Evolutionary conservation across 2,329 filamentous ascomycete genomes (phyloP), one percentile per base, ranked within the genome.

Genomic region (Bimuria novae-zelandiae): DNA sequence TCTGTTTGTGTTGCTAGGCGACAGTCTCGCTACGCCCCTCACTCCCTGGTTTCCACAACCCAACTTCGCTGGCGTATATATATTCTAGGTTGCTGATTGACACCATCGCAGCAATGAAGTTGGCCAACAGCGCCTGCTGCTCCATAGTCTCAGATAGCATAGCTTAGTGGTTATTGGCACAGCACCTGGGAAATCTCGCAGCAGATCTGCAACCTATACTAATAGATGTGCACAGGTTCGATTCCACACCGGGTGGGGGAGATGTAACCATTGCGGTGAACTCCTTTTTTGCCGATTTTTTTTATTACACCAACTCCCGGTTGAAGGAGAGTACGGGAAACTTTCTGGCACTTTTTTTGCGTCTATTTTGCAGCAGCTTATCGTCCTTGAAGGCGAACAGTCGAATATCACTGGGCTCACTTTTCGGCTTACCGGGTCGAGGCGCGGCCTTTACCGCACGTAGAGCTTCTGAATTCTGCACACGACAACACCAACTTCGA

Each of bases 161-260:
- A 17, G 40, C 16, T 23, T 45, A 33, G 17, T 8, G 19, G 1
- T 3, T 43, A 8, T 7, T 11, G 4, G 42, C 27, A 45, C 43
- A 6, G 42, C 27, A 45, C 43, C 43, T 36, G 30, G 43, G 30
- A 36, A 30, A 46, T 46, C 30, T 21, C 30, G 11, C 43, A 17
- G 2, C 16, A 21, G 11, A 22, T 12, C 11, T 21, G 7, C 4
- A 22, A 23, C 5, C 17, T 35, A 7, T 33, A 8, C 41, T 44
- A n/a, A 44, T 17, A 11, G 10, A 19, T 16, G 11, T 33, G 27
- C 27, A 22, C 27, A 44, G 41, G 41, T 44, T 44, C 41, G 41
- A 43, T 10, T n/a, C 40, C 25, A 27, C 25, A 27, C 25, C 25
- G 25, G 25, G 25, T 27, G 30, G 30, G 30, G 17, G 10, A 19